phyloP scores from a whole-genome alignment of 2,329 filamentous ascomycete species.

The Stromatinia cepivora region DNA sequence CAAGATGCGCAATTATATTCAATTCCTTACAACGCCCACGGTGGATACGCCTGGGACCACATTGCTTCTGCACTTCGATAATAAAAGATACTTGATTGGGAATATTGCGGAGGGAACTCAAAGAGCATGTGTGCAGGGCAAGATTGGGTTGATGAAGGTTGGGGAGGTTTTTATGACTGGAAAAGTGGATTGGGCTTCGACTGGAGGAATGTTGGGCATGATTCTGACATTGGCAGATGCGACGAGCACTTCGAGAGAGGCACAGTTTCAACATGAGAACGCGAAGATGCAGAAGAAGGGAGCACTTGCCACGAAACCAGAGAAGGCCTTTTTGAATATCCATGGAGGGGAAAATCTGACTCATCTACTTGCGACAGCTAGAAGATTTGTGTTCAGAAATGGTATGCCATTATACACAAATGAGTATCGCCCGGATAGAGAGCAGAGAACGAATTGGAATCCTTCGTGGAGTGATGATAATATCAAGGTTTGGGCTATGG shows the following conservation, averaged over 20 bases:
- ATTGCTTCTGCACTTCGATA: constrained; percentile 76
- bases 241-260: constrained; percentile 49
- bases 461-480: constrained; percentile 76
- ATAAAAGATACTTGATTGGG: constrained; percentile 82
- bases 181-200: constrained; percentile 69
- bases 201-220: constrained; percentile 81
- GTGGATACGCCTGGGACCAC: constrained; percentile 82
- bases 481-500: constrained; percentile 83
- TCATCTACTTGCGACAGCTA: constrained; percentile 77
- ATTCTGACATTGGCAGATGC: constrained; percentile 80
- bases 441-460: constrained; percentile 40
- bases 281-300: constrained; percentile 27
- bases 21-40: constrained; percentile 79
- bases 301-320: constrained; percentile 33
- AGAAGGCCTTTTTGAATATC: constrained; percentile 56
- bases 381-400: constrained; percentile 83
- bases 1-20: constrained; percentile 70
- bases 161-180: constrained; percentile 84
- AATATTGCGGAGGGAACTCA: constrained; percentile 82
- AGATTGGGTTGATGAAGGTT: constrained; percentile 62
- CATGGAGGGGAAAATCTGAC: constrained; percentile 80
- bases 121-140: constrained; percentile 63
- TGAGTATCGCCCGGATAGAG: constrained; percentile 54
- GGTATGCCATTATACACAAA: constrained; percentile 70
- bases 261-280: constrained; percentile 34